Conservation (phyloP, 257 asterid species). For the Jasminum sambac region DNA sequence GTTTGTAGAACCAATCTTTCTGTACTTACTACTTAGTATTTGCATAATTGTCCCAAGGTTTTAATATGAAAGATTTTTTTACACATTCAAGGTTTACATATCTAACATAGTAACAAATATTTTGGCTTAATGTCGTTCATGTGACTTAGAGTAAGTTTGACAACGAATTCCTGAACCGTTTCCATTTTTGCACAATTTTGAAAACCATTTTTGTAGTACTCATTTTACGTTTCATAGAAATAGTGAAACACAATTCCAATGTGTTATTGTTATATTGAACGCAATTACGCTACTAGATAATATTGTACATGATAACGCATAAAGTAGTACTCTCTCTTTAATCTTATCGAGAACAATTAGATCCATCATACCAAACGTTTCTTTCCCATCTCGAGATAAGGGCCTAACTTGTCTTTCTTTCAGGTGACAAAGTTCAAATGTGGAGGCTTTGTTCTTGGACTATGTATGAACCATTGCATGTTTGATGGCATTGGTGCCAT, state of each 20-base stretch:
- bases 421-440: slow-evolving; percentile 32
- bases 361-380: background rate
- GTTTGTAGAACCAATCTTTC: background rate
- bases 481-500: slow-evolving; percentile 25
- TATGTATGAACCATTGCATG: slow-evolving; percentile 25
- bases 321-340: background rate
- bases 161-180: too few relatives aligned
- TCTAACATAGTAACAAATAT: background rate
- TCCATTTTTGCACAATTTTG: too few relatives aligned
- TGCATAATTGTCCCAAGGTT: background rate
- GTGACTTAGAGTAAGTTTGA: background rate
- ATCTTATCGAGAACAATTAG: background rate
- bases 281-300: background rate
- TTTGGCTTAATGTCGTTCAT: background rate
- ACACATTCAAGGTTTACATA: background rate
- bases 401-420: background rate
- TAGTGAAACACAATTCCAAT: too few relatives aligned
- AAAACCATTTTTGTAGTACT: too few relatives aligned
- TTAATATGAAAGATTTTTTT: background rate
- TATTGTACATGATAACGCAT: background rate
- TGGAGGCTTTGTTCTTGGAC: slow-evolving; percentile 28
- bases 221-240: too few relatives aligned
- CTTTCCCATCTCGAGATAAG: background rate
- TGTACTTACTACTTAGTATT: background rate
- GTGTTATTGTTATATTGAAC: too few relatives aligned